Base-by-base conservation (phyloP, 176 grass and related monocot genomes). In the Carex parvula region DNA sequence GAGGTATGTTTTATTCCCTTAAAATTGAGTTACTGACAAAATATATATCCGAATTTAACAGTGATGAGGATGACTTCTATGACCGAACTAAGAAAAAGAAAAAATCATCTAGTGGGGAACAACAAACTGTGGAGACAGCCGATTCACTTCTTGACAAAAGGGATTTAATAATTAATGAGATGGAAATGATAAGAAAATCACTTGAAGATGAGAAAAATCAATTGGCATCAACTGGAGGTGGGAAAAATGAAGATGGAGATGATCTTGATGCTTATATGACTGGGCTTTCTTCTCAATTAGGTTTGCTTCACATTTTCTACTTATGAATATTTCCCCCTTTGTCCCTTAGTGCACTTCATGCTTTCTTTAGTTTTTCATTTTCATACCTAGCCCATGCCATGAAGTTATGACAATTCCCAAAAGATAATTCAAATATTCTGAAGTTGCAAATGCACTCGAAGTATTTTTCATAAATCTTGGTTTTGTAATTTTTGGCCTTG, bases 211-310 rank as follows among this genome's bases (percentile, higher is more conserved):
- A 95, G 82, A 92, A 88, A 71, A 88, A 74, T 88, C 92, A 92
- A 86, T 79, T 90, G 69, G 57, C 39, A 54, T 83, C 86, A 46
- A 70, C 66, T 12, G 60, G 79, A 55, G 65, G 62, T 6, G 64
- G 87, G 37, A 87, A 76, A 84, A 81, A 29, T 26, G 88, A 93
- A 82, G 59, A 35, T 79, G 89, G 77, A 80, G 96, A 98, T 90
- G 92, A 95, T 65, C 96, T 99, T 89, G 96, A 99, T 89, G 81
- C 89, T 88, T 99, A 91, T 84, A 99, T 99, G 96, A 92, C 88
- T 88, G 91, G 93, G 33, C 85, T 99, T 17, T 99, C 96, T 86
- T 99, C 93, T 88, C 96, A 99, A 70, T 88, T 99, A 83, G 96
- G 93, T 99, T 88, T 61, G 89, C 9, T 64, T 75, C 20, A 44